Base-by-base conservation (phyloP, 1,284 basidiomycete species). In the Austroboletus niveus region DNA sequence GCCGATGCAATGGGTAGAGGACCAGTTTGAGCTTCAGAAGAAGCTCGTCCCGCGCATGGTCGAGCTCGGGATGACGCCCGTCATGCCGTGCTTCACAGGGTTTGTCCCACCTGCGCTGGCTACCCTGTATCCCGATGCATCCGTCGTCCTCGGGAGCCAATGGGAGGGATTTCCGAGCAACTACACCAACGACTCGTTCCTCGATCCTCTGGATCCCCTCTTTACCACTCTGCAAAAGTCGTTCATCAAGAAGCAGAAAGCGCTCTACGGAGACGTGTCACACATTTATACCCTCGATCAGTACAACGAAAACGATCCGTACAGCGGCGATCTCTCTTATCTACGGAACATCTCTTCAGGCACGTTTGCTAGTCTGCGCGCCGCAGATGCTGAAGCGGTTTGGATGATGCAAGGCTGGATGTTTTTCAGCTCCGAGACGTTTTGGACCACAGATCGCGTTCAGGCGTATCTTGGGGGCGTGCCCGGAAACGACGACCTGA, bases 401-500 rank as follows among this genome's bases (percentile, higher is more conserved):
- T 76, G 75, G 75, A 62, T 77, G 50, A 71, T 76, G 69, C 73
- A 77, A 44, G 75, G 75, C 32, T 77, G 75, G 75, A 55, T 75
- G 22, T 24, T 24, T 24, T 24, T 24, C 22, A 24, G 22, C 42
- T 60, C 60, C 34, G 56, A 63, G 31, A 45, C 60, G 1, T 74
- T 72, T 59, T 77, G 75, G 75, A 76, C 70, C 24, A 50, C 67
- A 20, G 69, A 72, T 7, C 69, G 68, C 45, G 64, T 75, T 48
- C 58, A 67, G 41, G 72, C 75, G 6, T 76, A 72, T 53, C 70
- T 76, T 8, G 65, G 66, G 17, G 73, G 73, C 30, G 71, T 71
- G 8, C 62, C 69, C 9, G 65, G 59, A 4, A 64, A 68, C 42
- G 69, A 74, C 49, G 66, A 61, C 47, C 70, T 75, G 68, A 68